Percentiles rank a stretch among this genome's conserved stretches.
phyloP scores from a whole-genome alignment of 2,329 filamentous ascomycete species.

The Beauveria australis region DNA sequence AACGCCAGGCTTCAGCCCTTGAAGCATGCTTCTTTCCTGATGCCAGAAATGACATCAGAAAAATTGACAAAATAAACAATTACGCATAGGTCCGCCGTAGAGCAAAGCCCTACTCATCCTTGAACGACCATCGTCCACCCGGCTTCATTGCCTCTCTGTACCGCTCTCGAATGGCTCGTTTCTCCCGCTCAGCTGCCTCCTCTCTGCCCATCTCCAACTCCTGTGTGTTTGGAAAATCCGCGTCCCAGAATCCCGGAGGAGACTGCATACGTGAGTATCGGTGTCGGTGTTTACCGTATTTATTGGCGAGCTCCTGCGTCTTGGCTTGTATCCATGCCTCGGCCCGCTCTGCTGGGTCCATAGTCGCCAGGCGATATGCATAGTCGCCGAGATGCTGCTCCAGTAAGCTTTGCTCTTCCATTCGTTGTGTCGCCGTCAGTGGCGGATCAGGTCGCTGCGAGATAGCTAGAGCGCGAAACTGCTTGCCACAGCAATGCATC shows the following conservation, averaged over 20 bases:
- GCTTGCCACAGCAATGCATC: constrained; percentile 66
- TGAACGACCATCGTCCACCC: constrained; percentile 71
- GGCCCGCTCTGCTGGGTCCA: constrained; percentile 53
- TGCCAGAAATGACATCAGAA: neutral
- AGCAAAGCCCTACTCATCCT: constrained; percentile 54
- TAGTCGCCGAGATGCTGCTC: constrained; percentile 50
- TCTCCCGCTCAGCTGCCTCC: constrained; percentile 56
- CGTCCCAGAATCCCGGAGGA: constrained; percentile 84
- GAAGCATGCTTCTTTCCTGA: constrained; percentile 5
- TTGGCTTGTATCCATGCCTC: constrained; percentile 69
- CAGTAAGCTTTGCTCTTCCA: constrained; percentile 42
- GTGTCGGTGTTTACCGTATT: constrained; percentile 69
- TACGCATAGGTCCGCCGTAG: neutral
- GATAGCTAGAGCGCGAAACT: constrained; percentile 59
- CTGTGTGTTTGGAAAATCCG: constrained; percentile 84
- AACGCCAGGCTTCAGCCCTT: neutral
- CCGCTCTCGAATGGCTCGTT: constrained; percentile 59
- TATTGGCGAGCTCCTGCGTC: constrained; percentile 63
- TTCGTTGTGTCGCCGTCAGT: constrained; percentile 25
- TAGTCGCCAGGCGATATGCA: constrained; percentile 48
- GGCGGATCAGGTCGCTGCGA: constrained; percentile 36
- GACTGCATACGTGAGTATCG: constrained; percentile 61
- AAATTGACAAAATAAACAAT: neutral
- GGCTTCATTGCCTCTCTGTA: constrained; percentile 74
- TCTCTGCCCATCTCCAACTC: constrained; percentile 59